Evolutionary conservation across 805 yeast species (phyloP).

Genomic region (Lipomyces kockii): DNA sequence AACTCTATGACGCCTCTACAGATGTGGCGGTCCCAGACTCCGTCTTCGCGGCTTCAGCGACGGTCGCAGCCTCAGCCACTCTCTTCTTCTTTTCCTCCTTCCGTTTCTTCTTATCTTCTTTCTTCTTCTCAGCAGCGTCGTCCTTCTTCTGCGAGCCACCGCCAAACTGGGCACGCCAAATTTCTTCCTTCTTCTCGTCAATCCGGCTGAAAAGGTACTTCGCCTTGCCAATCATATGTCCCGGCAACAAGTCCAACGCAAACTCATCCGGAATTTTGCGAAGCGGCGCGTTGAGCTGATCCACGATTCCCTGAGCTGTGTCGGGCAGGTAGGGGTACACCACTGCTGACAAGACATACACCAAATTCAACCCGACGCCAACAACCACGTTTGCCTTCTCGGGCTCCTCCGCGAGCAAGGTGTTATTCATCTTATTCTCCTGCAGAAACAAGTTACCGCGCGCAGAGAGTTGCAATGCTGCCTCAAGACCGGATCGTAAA

Average conservation of each 20-base stretch:
- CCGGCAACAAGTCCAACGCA: constrained; percentile 67
- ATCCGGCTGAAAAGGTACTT: constrained; percentile 90
- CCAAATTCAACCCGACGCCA: constrained; percentile 85
- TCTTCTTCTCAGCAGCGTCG: constrained; percentile 33
- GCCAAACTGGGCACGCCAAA: constrained; percentile 86
- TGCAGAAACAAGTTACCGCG: constrained; percentile 96
- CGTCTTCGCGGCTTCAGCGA: background rate
- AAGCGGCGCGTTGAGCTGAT: constrained; percentile 82
- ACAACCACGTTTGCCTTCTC: constrained; percentile 88
- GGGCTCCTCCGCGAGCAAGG: constrained; percentile 74
- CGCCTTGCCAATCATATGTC: constrained; percentile 89
- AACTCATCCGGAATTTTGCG: constrained; percentile 78
- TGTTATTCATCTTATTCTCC: constrained; percentile 92
- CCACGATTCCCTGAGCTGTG: constrained; percentile 67
- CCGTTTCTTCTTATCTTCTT: constrained; percentile 31
- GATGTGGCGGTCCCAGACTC: background rate
- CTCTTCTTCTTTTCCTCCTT: constrained; percentile 30
- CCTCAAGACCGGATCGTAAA: constrained; percentile 86
- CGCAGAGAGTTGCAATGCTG: constrained; percentile 87
- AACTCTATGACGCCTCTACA: background rate
- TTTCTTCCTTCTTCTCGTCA: constrained; percentile 83
- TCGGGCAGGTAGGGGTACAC: constrained; percentile 91
- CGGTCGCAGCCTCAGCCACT: constrained; percentile 12
- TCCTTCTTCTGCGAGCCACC: constrained; percentile 60
- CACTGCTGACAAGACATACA: constrained; percentile 82